Percentiles rank a stretch among this genome's conserved stretches.
These are phyloP conservation scores for Peterozyma xylosa DNA, from an alignment of 805 yeast genomes.

Conservation along the genomic window DNA sequence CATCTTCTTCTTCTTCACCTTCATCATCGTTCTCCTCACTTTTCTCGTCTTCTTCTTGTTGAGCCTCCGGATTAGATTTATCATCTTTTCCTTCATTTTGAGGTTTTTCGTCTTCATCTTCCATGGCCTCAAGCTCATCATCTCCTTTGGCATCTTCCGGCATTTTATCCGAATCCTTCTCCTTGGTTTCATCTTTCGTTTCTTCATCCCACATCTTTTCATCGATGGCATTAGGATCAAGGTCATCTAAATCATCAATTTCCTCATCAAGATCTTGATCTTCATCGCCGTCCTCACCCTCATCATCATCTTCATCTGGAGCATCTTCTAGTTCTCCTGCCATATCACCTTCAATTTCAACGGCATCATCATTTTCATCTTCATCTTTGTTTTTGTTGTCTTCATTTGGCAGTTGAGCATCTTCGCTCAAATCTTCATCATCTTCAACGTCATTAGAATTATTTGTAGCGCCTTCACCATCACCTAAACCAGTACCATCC, in stretches of 20 bases:
- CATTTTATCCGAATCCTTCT: conserved; percentile 71
- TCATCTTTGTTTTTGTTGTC: conserved; percentile 64
- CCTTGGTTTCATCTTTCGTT: conserved; percentile 66
- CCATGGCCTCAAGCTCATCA: conserved; percentile 44
- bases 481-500: conserved; percentile 94
- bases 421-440: conserved; percentile 81
- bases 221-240: conserved; percentile 92
- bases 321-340: conserved; percentile 86
- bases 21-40: conserved; percentile 46
- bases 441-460: conserved; percentile 82
- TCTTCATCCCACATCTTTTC: conserved; percentile 99
- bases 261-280: conserved; percentile 82
- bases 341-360: conserved; percentile 94
- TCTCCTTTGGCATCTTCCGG: conserved; percentile 48
- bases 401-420: conserved; percentile 62
- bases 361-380: conserved; percentile 76
- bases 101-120: conserved; percentile 30
- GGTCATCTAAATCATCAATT: conserved; percentile 79
- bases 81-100: conserved; percentile 27
- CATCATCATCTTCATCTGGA: conserved; percentile 51
- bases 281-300: conserved; percentile 44
- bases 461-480: conserved; percentile 67
- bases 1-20: conserved; percentile 60
- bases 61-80: conserved; percentile 24
- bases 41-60: conserved; percentile 32